Evolutionary conservation across 2,329 filamentous ascomycete species (phyloP).

Genomic region (Diaporthe citriasiana): DNA sequence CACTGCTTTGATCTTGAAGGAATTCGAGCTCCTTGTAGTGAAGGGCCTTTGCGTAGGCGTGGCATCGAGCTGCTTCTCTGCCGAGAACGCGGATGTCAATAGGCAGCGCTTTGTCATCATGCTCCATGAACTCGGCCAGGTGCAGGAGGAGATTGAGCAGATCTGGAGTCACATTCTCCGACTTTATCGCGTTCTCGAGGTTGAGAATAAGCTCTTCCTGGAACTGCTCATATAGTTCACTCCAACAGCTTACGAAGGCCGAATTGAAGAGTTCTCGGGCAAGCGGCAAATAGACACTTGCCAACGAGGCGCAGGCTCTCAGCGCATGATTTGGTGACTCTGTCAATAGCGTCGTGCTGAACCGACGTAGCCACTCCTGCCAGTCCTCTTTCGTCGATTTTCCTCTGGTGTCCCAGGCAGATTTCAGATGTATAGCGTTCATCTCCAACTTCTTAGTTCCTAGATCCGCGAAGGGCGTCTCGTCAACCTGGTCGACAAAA

Average conservation of each 20-base stretch:
- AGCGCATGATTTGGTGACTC: slow-evolving; percentile 97
- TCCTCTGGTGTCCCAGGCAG: slow-evolving; percentile 95
- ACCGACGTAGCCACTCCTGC: slow-evolving; percentile 98
- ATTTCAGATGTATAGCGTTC: slow-evolving; percentile 97
- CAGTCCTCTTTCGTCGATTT: slow-evolving; percentile 99
- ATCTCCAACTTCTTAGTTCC: slow-evolving; percentile 95
- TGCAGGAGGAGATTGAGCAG: slow-evolving; percentile 95
- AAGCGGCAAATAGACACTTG: slow-evolving; percentile 90
- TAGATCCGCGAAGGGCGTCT: slow-evolving; percentile 85
- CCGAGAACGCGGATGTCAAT: slow-evolving; percentile 97
- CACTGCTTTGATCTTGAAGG: slow-evolving; percentile 95
- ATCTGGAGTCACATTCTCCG: slow-evolving; percentile 95
- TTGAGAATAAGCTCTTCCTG: slow-evolving; percentile 96
- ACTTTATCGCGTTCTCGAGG: slow-evolving; percentile 95
- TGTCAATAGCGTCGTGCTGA: slow-evolving; percentile 93
- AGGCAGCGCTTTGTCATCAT: slow-evolving; percentile 97
- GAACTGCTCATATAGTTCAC: slow-evolving; percentile 95
- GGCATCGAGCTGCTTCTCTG: slow-evolving; percentile 94
- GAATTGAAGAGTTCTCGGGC: slow-evolving; percentile 98
- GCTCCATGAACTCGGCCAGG: slow-evolving; percentile 99
- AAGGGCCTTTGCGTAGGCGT: slow-evolving; percentile 97
- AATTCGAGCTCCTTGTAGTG: slow-evolving; percentile 99
- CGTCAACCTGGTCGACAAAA: slow-evolving; percentile 83
- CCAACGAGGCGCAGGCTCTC: slow-evolving; percentile 90
- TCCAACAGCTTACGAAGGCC: slow-evolving; percentile 99